Evolutionary conservation across 2,329 filamentous ascomycete species (phyloP), one percentile per base, ranked within the genome.

Genomic region (Hymenoscyphus infarciens): DNA sequence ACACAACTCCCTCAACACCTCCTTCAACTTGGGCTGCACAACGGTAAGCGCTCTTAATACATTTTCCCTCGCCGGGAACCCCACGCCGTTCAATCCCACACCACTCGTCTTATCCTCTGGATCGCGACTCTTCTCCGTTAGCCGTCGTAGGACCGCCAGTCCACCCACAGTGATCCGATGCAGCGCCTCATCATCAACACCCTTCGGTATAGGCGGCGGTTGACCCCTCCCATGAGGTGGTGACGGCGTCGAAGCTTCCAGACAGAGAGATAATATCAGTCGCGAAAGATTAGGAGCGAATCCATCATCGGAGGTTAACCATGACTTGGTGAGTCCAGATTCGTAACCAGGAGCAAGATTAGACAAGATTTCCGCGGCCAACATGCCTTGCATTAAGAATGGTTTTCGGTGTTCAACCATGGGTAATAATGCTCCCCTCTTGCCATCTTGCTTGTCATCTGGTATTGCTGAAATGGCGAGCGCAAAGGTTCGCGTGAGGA

Each of bases 321-420:
- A 98, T 0, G 84, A 81, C 61, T 86, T 85, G 3, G 93, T 89
- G 7, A 97, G 77, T 3, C 85, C 83, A 16, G 83, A 83, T 67
- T 96, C 92, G n/a, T 85, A 82, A 4, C 83, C 83, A 2, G 88
- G 88, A 2, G 87, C 85, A 13, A 97, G 80, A 10, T 87, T 87
- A 0, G 92, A 87, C 2, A 98, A 78, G 59, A 98, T 96, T 69
- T 98, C 93, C 0, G 92, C 93, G 1, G 92, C 90, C 5, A 98
- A 81, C 70, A 98, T 85, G 1, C 92, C 93, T 77, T 99, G 95
- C 83, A 96, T 95, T 11, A 99, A 79, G 71, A 92, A 88, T 0
- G 95, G 89, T 75, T 96, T 97, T 62, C 95, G 87, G 3, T 85
- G 86, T 74, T 97, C 92, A 5, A 95, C 84, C 5, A 92, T 82